Evolutionary conservation across 2,329 filamentous ascomycete species (phyloP).

Genomic region (Exutisphaerella laricina): DNA sequence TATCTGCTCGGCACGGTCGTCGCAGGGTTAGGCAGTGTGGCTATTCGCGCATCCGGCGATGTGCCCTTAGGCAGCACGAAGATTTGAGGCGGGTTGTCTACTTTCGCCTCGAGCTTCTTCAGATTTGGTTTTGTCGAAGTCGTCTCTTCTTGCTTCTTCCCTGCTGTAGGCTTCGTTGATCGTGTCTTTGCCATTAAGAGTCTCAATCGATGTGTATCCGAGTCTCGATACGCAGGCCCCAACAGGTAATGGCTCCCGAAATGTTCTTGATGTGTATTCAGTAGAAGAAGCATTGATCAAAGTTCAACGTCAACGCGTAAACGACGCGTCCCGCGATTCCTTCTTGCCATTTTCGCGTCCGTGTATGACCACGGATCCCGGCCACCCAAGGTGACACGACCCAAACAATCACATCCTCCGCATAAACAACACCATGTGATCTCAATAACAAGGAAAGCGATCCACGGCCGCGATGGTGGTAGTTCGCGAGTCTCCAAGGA

Average conservation of each 20-base stretch:
- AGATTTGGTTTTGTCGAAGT: conserved; percentile 13
- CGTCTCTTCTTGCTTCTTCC: conserved; percentile 11
- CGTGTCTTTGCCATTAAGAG: conserved; percentile 29
- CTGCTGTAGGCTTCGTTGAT: conserved; percentile 23
- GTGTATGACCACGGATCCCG: no score
- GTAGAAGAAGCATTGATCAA: no score
- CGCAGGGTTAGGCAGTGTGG: conserved; percentile 52
- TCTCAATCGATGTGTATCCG: not conserved
- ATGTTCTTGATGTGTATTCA: no score
- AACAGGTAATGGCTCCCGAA: no score
- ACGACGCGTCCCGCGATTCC: no score
- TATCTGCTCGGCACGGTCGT: conserved; percentile 47
- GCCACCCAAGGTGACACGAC: not conserved
- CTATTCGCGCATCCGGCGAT: conserved; percentile 49
- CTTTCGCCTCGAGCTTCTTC: conserved; percentile 33
- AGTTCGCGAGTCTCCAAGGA: conserved; percentile 45
- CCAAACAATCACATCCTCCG: not conserved
- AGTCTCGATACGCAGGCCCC: no score
- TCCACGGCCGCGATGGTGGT: conserved; percentile 35
- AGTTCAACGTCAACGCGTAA: no score
- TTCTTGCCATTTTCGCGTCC: no score
- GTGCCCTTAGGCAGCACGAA: conserved; percentile 53
- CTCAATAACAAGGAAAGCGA: not conserved
- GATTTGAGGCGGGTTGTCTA: conserved; percentile 45
- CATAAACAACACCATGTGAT: conserved; percentile 5